Evolutionary conservation across 805 yeast genomes (phyloP), one percentile per base, ranked within the genome.

Genomic region (Hanseniaspora occidentalis): DNA sequence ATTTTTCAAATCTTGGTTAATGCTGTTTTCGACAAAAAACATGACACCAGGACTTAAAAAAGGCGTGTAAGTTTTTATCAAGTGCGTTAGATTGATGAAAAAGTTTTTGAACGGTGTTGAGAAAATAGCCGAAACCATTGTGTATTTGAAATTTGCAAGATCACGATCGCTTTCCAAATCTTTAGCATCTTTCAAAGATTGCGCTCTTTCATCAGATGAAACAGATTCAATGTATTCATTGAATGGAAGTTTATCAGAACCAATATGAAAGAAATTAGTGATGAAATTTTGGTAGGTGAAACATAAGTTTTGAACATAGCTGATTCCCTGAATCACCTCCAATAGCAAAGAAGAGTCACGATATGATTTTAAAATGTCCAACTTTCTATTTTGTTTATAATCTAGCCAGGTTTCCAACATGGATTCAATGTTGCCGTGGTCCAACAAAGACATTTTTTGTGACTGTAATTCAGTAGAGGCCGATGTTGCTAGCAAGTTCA

Each of bases 221-320:
- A 51, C 40, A 3, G 38, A 39, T 1, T 46, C 35, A 18, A 67
- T 45, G 37, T 54, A 69, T 2, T 57, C 61, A 8, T 54, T 45
- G 35, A 58, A 61, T 1, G 40, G 35, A n/a, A 18, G 17, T 13
- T 26, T 18, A 19, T 49, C 49, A 1, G 70, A 61, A 1, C 76
- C 67, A 4, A 70, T 39, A 49, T 64, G 67, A 58, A 73, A 69
- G 49, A 76, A 61, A 8, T 52, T 56, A 20, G 62, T 64, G 4
- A 70, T 45, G 31, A 73, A 66, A 45, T 68, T 69, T 50, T 74
- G 79, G 43, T 73, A 75, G n/a, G 59, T 53, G 3, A 59, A 39
- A 35, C 62, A 56, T 26, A 60, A 47, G 23, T 50, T 49, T 29
- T 53, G 53, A 22, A 38, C 16, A 16, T 37, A 38, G 23, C 27